phyloP scores from a whole-genome alignment of 345 rosid genomes.

The Cochlearia excelsa region DNA sequence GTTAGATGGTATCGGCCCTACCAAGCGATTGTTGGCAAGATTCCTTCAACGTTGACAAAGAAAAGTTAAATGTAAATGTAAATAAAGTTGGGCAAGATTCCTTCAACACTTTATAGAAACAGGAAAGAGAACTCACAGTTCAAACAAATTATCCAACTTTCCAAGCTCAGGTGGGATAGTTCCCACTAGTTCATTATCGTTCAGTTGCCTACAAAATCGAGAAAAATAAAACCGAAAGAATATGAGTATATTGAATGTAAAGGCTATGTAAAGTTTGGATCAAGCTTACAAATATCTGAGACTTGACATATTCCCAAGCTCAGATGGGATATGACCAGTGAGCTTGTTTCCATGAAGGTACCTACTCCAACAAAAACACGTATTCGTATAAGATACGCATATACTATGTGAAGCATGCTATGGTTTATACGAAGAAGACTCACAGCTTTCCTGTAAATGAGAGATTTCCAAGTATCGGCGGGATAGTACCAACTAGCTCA shows the following conservation, averaged over 20 bases:
- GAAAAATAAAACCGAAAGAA: not conserved
- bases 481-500: conserved; percentile 80
- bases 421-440: conserved; percentile 23
- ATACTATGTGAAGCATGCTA: not conserved
- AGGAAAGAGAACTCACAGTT: conserved; percentile 51
- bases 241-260: conserved; percentile 7
- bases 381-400: not conserved
- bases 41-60: conserved; percentile 46
- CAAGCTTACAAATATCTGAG: conserved; percentile 84
- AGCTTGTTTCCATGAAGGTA: conserved; percentile 93
- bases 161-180: conserved; percentile 91
- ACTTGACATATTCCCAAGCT: conserved; percentile 93
- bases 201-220: conserved; percentile 59
- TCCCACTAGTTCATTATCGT: conserved; percentile 66
- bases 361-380: conserved; percentile 36
- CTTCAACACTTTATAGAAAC: not conserved
- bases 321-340: conserved; percentile 86
- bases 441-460: conserved; percentile 89
- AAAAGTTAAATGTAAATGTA: not conserved
- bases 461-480: conserved; percentile 86
- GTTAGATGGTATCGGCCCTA: conserved; percentile 79
- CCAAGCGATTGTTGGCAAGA: conserved; percentile 78
- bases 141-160: conserved; percentile 84
- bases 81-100: not conserved
- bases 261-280: not conserved